Evolutionary conservation across 331 rosid genomes (phyloP), one percentile per base, ranked within the genome.

Genomic region (Ulmus americana): DNA sequence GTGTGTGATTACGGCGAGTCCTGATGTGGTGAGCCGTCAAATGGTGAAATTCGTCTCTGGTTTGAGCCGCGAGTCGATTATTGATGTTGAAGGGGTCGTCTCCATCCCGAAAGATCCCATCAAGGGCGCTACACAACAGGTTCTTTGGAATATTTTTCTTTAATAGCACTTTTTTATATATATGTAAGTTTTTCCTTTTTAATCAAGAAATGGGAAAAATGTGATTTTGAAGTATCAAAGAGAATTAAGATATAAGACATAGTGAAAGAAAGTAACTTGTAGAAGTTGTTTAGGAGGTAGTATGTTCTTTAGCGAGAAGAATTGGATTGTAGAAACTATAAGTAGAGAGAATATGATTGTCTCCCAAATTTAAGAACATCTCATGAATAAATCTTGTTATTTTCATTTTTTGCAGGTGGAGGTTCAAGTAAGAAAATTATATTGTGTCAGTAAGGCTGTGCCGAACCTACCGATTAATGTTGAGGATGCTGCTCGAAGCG

Each of bases 401-500:
- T 49, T 28, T 39, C 59, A 39, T n/a, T 35, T 70, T 40, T 40
- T 59, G 67, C 74, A 87, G 95, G 97, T 94, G 41, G 99, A 94
- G 74, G 67, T 94, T 71, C 95, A 87, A 73, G 95, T 90, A 59
- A 90, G 79, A 71, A 94, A 90, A 66, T 3, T 83, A 15, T 65
- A 73, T 54, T 83, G 89, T 55, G 70, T 90, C 12, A 70, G 76
- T 56, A 87, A 64, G 83, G 88, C 97, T 8, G 63, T 80, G 13
- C 83, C 86, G 38, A 71, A 63, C 10, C 76, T 87, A 18, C 94
- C 95, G 1, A 80, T 90, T 20, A 87, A 67, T 39, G 60, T 90
- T 11, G 97, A 87, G 71, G 97, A 90, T 74, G 95, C 95, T 60
- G 95, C 95, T 56, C 76, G 99, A 20, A 94, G 99, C 55, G 99